Base-by-base conservation (phyloP, 2,329 filamentous ascomycete species). In the Didymella lethalis region DNA sequence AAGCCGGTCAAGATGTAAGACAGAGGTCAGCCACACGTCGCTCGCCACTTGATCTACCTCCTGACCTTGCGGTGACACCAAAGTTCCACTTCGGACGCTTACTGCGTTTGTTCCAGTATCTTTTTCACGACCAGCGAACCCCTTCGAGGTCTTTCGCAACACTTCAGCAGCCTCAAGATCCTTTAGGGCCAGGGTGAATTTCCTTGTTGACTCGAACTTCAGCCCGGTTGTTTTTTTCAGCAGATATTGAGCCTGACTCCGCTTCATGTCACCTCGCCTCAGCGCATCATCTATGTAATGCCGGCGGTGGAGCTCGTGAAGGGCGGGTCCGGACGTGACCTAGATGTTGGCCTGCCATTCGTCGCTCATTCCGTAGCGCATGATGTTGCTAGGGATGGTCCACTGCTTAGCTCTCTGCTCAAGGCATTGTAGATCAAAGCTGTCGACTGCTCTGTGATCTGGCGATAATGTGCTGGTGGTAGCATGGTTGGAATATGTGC, bases 281-380 rank as follows among this genome's bases (percentile, higher is more conserved):
- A 47, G n/a, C 28, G 16, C 28, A 31, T 47, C 7, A 3, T 12
- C 1, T 14, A 47, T 32, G 25, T 12, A 5, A 2, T 26, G 25
- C 5, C 23, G 14, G 28, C 28, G 28, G 28, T 47, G 16, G 1
- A 23, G 7, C 10, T 31, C 44, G 16, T 18, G n/a, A 2, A 14
- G 3, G 31, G 31, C 31, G 14, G 31, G 31, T 32, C 31, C 12
- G 12, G 31, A 32, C 31, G 31, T 14, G 14, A 14, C 12, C 31
- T 32, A 16, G 31, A 32, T 32, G 31, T 32, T 47, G 28, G 44
- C n/a, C 44, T 32, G 44, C 44, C 44, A 47, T 47, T 32, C 44
- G 14, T 32, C 44, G n/a, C 44, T 47, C 23, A 23, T 23, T 2
- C 44, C 44, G 10, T 45, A 31, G 25, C 14, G 14, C 7, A 25